phyloP scores from a whole-genome alignment of 2,329 filamentous ascomycete genomes.

The Fusarium keratoplasticum region DNA sequence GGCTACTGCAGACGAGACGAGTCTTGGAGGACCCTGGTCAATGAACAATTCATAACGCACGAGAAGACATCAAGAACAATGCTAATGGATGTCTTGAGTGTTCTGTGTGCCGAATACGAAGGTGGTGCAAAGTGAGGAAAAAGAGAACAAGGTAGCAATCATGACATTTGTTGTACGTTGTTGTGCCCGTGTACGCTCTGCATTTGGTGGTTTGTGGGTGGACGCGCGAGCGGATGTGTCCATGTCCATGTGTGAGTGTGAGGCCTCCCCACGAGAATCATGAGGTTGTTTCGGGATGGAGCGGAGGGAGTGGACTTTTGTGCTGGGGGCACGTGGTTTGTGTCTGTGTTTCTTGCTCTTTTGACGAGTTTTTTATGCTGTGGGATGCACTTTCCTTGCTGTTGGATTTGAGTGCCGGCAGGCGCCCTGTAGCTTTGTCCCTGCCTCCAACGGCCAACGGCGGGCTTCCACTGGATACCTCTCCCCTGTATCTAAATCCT shows the following conservation, averaged over 20 bases:
- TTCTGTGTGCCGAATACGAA: not conserved
- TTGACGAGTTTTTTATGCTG: not conserved
- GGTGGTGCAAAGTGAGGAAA: slow-evolving; percentile 1
- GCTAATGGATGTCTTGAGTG: not conserved
- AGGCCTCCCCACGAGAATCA: slow-evolving; percentile 10
- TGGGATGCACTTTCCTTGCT: slow-evolving; percentile 1
- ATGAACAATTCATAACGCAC: not conserved
- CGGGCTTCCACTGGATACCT: not conserved
- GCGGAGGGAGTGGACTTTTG: slow-evolving; percentile 1
- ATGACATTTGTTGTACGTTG: not conserved
- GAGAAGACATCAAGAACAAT: not conserved
- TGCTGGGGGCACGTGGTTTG: slow-evolving; percentile 20
- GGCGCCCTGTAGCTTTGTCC: not conserved
- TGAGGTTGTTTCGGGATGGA: slow-evolving; percentile 14
- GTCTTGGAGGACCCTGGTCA: not conserved
- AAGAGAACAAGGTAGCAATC: slow-evolving; percentile 4
- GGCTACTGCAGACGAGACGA: slow-evolving; percentile 37
- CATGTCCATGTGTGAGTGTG: slow-evolving; percentile 12
- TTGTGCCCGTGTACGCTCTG: slow-evolving; percentile 3
- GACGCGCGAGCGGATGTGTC: not conserved
- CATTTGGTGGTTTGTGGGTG: slow-evolving; percentile 10
- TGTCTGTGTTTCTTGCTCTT: slow-evolving; percentile 16
- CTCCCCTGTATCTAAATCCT: not conserved
- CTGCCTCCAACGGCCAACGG: not conserved
- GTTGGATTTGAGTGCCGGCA: not conserved